Evolutionary conservation across 2,329 filamentous ascomycete genomes (phyloP), one percentile per base, ranked within the genome.

Genomic region (Microascus cirrosus): DNA sequence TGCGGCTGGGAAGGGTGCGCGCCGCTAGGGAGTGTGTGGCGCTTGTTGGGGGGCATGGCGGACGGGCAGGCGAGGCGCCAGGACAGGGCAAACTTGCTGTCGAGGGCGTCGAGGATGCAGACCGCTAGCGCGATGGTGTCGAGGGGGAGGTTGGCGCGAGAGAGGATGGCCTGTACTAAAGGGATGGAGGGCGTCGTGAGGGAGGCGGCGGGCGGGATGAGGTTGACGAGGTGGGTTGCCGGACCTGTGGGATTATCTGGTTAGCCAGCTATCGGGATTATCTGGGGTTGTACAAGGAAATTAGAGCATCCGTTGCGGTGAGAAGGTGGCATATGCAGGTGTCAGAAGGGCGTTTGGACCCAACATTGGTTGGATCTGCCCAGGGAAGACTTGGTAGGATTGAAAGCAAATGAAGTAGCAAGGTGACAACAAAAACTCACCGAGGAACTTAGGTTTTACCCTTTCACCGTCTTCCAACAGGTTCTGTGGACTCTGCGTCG

Each of bases 91-190:
- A 87, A 87, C 60, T 78, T 80, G 54, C 77, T 76, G 68, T 81
- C 79, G 61, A 87, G 74, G 48, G 82, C 83, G 66, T 87, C 84
- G 62, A 87, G 76, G 55, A 87, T 81, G 73, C 82, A 85, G 45
- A 84, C 82, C 39, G 83, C 83, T 42, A 87, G 73, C 52, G 84
- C 84, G 53, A 87, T 74, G 25, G 78, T 82, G 65, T 86, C 81
- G 65, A 83, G 75, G 3, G 82, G 78, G 28, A 86, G 71, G 57
- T 76, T 71, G 59, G 83, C 78, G 61, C 81, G 78, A 59, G 73
- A 74, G 59, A 87, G 75, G 62, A 87, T 79, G 53, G 76, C 74
- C 66, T 86, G 84, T 24, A 86, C 79, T 54, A 82, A 71, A 39
- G 78, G 70, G 34, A 84, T 74, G 1, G 82, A 86, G 2, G 84